Evolutionary conservation across 2,329 filamentous ascomycete genomes (phyloP), one percentile per base, ranked within the genome.

Genomic region (Trichophyton rubrum): DNA sequence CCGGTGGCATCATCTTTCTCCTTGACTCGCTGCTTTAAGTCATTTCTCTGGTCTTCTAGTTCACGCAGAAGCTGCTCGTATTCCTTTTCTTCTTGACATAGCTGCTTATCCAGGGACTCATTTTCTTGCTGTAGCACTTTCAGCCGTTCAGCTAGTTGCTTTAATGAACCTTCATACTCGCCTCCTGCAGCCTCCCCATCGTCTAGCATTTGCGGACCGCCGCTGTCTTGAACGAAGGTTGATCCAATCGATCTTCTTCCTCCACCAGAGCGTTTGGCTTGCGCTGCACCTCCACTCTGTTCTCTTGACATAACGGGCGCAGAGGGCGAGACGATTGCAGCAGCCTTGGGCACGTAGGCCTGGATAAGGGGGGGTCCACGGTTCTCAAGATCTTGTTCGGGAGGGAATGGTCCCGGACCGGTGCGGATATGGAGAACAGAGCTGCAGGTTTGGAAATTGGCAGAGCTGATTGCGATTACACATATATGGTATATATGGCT

Each of bases 401-500:
- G 47, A 51, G 69, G 71, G 13, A 70, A 62, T 59, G 74, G 67
- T 69, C 85, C 66, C 77, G 79, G 69, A 78, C 81, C 71, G 55
- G 93, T 97, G 67, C 88, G 84, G 60, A 99, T 79, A 60, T 93
- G 87, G 64, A 97, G 85, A 41, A 95, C 84, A 3, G 85, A 81
- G 72, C 93, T 96, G 41, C 89, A 88, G 0, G 91, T 90, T 70
- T 95, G 90, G 68, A 97, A 97, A 72, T 93, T 95, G 66, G 91
- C 90, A 33, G 87, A 84, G 56, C 92, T 95, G 59, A 96, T 87
- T 43, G 92, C 90, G 66, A 96, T 88, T 59, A 97, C 89, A 62
- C 92, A 87, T 30, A 99, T 86, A 65, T 95, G 95, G 75, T 97
- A 97, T 68, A 91, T 95, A 68, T 89, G 88, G 65, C 87, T 85